Evolutionary conservation across 306 rosid species (phyloP).

Genomic region (Cucurbita pepo): DNA sequence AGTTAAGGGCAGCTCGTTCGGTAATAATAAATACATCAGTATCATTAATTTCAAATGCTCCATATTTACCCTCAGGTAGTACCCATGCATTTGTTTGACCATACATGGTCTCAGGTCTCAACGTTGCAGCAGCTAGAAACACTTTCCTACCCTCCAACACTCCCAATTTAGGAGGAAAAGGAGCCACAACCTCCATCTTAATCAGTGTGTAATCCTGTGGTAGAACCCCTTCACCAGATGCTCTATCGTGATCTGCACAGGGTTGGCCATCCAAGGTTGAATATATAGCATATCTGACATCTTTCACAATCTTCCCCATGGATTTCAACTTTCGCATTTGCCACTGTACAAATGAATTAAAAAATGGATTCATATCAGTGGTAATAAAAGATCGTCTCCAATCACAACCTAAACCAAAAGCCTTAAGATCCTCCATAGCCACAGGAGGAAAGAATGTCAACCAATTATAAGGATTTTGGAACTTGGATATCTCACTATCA

Average conservation of each 20-base stretch:
- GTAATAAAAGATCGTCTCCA: conserved; percentile 91
- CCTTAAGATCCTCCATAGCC: conserved; percentile 83
- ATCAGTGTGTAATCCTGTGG: conserved; percentile 87
- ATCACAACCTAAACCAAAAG: conserved; percentile 86
- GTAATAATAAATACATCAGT: conserved; percentile 60
- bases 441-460: conserved; percentile 68
- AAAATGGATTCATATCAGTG: conserved; percentile 60
- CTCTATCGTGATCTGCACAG: conserved; percentile 95
- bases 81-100: conserved; percentile 99
- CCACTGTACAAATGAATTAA: conserved; percentile 76
- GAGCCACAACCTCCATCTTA: conserved; percentile 69
- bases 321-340: conserved; percentile 85
- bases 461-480: conserved; percentile 77
- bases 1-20: conserved; percentile 69
- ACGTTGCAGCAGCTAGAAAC: conserved; percentile 75
- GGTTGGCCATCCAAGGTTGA: conserved; percentile 94
- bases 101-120: conserved; percentile 96
- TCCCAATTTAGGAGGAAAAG: conserved; percentile 52
- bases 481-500: conserved; percentile 55
- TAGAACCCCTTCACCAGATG: conserved; percentile 90
- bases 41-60: conserved; percentile 75
- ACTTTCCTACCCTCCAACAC: conserved; percentile 62
- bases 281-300: conserved; percentile 69
- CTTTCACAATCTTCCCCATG: conserved; percentile 79
- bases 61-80: conserved; percentile 81